These are phyloP conservation scores for Candida arabinofermentans DNA, from an alignment of 805 yeast genomes.

Conservation along the genomic window DNA sequence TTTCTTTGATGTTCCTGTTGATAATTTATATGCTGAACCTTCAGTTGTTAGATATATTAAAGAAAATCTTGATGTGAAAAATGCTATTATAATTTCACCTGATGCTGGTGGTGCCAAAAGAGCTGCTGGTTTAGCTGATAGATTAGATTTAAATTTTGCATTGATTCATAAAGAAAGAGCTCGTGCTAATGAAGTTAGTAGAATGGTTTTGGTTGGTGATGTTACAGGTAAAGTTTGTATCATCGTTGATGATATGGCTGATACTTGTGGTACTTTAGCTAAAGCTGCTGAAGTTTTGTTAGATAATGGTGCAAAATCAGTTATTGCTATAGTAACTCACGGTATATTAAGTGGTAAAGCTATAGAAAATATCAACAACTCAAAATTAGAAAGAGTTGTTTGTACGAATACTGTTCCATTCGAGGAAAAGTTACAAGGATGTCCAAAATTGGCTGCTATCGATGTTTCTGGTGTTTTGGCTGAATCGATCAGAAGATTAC, in stretches of 20 bases:
- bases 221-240: constrained; percentile 72
- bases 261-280: constrained; percentile 81
- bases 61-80: constrained; percentile 52
- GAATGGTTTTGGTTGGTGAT: constrained; percentile 85
- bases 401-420: constrained; percentile 82
- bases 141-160: constrained; percentile 75
- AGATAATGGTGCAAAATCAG: constrained; percentile 65
- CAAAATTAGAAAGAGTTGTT: constrained; percentile 63
- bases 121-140: constrained; percentile 82
- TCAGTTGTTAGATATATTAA: constrained; percentile 70
- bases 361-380: constrained; percentile 62
- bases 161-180: constrained; percentile 83
- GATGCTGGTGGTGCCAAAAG: constrained; percentile 91
- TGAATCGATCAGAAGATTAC: constrained; percentile 79
- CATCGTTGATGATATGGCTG: constrained; percentile 87
- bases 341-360: constrained; percentile 78
- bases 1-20: constrained; percentile 78
- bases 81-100: constrained; percentile 77
- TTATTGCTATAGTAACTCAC: constrained; percentile 79
- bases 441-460: constrained; percentile 63
- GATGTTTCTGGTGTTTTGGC: constrained; percentile 75
- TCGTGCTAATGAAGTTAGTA: constrained; percentile 75
- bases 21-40: constrained; percentile 81
- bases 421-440: constrained; percentile 52
- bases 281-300: constrained; percentile 76